These are phyloP conservation scores for Kuraishia floccosa DNA, from an alignment of 805 yeast species.

Conservation along the genomic window DNA sequence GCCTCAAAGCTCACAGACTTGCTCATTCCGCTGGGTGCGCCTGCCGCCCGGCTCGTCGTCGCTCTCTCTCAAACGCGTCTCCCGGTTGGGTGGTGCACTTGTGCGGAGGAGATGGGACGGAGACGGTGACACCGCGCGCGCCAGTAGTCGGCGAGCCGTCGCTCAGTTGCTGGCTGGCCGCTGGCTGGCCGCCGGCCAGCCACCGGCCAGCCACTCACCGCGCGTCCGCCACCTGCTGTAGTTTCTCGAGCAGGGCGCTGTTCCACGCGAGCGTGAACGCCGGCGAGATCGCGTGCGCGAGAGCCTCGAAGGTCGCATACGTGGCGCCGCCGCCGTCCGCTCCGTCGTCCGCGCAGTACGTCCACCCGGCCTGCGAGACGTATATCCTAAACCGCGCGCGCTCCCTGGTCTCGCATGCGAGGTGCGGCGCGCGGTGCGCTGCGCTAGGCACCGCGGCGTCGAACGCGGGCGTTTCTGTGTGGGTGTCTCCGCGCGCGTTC, in stretches of 20 bases:
- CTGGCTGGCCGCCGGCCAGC: no score
- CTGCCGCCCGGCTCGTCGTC: no score
- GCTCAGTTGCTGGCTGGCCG: no score
- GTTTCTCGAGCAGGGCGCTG: neutral
- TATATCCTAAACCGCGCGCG: constrained; percentile 4
- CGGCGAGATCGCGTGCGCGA: constrained; percentile 6
- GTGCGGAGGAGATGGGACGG: no score
- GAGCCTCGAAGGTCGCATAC: constrained; percentile 19
- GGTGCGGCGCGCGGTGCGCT: neutral
- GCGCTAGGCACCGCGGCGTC: neutral
- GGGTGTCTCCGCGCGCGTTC: neutral
- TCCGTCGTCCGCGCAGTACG: constrained; percentile 3
- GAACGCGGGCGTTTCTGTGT: neutral
- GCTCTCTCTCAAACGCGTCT: no score
- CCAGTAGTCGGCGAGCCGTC: no score
- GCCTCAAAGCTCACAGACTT: no score
- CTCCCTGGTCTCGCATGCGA: constrained; percentile 8
- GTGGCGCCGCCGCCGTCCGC: neutral
- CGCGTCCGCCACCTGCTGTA: neutral
- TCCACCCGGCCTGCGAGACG: constrained; percentile 18
- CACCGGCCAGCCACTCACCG: no score
- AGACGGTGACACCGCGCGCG: no score
- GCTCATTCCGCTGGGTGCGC: no score
- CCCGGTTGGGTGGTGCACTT: no score
- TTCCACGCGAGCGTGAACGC: constrained; percentile 1